Base-by-base conservation (phyloP, 805 yeast species). In the Hanseniaspora singularis region DNA sequence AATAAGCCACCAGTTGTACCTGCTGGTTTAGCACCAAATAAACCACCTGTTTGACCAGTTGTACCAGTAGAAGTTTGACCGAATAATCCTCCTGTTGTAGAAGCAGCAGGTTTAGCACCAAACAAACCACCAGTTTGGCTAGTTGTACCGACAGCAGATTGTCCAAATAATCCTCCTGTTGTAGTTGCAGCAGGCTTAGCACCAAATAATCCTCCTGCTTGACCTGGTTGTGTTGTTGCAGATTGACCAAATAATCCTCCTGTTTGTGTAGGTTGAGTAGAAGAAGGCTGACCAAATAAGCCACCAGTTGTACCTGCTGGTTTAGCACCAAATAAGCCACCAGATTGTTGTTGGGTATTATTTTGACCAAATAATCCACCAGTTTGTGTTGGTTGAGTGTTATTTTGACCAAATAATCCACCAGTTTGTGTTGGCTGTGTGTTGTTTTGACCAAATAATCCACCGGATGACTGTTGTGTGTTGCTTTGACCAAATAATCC, bases 351-450 rank as follows among this genome's bases (percentile, higher is more conserved):
- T 49, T 54, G 38, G 54, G 49, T 49, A 27, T 52, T 60, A 51
- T 53, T 57, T 31, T 32, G 61, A 20, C 75, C 75, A 55, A 73
- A 73, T 44, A 71, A 56, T 1, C 74, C 73, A 18, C 72, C 69
- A 22, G 51, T 34, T 15, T 37, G 38, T 20, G 50, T 50, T 14
- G 20, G 38, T 23, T 54, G 57, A 3, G 63, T 54, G 14, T 59
- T 50, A 30, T 48, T 51, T n/a, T n/a, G n/a, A n/a, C n/a, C n/a
- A n/a, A n/a, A n/a, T n/a, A n/a, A n/a, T n/a, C n/a, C n/a, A n/a
- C n/a, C n/a, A n/a, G n/a, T n/a, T n/a, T n/a, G n/a, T n/a, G n/a
- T n/a, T n/a, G n/a, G n/a, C n/a, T n/a, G n/a, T 51, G 50, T 52
- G 51, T 50, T 52, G 49, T 40, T 49, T 32, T 41, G 34, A 14